Conservation (phyloP, 345 rosid genomes). For the Mercurialis annua region DNA sequence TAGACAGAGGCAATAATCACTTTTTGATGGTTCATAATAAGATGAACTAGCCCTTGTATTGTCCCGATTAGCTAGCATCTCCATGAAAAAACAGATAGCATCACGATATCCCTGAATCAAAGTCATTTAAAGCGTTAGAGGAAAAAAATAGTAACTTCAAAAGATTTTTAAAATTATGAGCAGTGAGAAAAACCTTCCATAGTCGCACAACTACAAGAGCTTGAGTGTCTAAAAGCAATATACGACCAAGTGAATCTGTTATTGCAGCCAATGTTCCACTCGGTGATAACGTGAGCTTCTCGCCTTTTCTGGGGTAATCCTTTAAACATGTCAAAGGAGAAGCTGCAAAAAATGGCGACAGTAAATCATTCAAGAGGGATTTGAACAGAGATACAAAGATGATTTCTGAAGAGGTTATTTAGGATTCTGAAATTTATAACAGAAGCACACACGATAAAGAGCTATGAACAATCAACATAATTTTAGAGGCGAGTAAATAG, state of each 20-base stretch:
- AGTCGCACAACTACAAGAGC: conserved; percentile 92
- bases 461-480: not conserved
- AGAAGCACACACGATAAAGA: not conserved
- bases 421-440: not conserved
- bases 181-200: conserved; percentile 68
- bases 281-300: conserved; percentile 81
- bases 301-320: conserved; percentile 94
- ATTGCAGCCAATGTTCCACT: conserved; percentile 98
- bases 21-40: conserved; percentile 51
- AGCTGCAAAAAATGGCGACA: conserved; percentile 47
- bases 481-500: not conserved
- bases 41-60: conserved; percentile 44
- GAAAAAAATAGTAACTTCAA: not conserved
- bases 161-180: not conserved
- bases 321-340: conserved; percentile 92
- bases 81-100: conserved; percentile 90
- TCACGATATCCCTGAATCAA: conserved; percentile 83
- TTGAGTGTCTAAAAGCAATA: conserved; percentile 88
- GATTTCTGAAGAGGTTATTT: not conserved
- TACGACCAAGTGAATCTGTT: conserved; percentile 97
- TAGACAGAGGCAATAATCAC: conserved; percentile 88
- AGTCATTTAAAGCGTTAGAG: conserved; percentile 2
- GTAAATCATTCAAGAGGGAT: conserved; percentile 9
- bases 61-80: conserved; percentile 71
- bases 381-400: not conserved